Percentiles rank a stretch among this genome's conserved stretches.
Evolutionary conservation across 495 filamentous ascomycete species (phyloP).

Genomic region (Lasiosphaeria miniovina): DNA sequence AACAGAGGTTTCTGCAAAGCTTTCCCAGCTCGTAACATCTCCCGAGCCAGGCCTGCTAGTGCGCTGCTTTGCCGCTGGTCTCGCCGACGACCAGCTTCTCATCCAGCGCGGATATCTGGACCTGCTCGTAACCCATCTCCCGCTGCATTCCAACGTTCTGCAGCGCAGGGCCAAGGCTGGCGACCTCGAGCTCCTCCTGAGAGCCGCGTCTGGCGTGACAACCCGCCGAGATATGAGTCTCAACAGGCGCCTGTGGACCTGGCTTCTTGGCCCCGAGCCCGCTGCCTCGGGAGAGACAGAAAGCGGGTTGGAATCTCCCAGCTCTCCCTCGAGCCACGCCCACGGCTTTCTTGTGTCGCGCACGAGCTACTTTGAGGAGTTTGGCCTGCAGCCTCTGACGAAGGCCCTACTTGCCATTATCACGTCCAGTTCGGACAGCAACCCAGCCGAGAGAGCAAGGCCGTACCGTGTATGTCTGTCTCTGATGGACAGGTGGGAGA

Average conservation of each 20-base stretch:
- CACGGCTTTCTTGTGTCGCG: slow-evolving; percentile 43
- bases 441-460: slow-evolving; percentile 69
- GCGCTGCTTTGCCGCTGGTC: slow-evolving; percentile 83
- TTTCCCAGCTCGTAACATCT: slow-evolving; percentile 73
- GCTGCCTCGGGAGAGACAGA: slow-evolving; percentile 43
- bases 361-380: slow-evolving; percentile 74
- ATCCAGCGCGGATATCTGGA: slow-evolving; percentile 94
- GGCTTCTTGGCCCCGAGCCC: slow-evolving; percentile 85
- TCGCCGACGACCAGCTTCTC: slow-evolving; percentile 85
- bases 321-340: slow-evolving; percentile 44
- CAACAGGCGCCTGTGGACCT: slow-evolving; percentile 92
- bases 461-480: slow-evolving; percentile 91
- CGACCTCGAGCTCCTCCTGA: slow-evolving; percentile 77
- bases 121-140: slow-evolving; percentile 84
- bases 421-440: slow-evolving; percentile 43
- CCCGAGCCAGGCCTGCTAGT: slow-evolving; percentile 90
- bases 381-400: slow-evolving; percentile 70
- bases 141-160: slow-evolving; percentile 80
- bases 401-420: slow-evolving; percentile 77
- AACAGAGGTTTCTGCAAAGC: slow-evolving; percentile 38
- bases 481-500: slow-evolving; percentile 96
- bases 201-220: slow-evolving; percentile 81
- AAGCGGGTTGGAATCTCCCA: slow-evolving; percentile 46
- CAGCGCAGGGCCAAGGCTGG: slow-evolving; percentile 64
- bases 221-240: slow-evolving; percentile 90